phyloP scores from a whole-genome alignment of 768 basidiomycete genomes.

The Trichaptum fuscoviolaceum region DNA sequence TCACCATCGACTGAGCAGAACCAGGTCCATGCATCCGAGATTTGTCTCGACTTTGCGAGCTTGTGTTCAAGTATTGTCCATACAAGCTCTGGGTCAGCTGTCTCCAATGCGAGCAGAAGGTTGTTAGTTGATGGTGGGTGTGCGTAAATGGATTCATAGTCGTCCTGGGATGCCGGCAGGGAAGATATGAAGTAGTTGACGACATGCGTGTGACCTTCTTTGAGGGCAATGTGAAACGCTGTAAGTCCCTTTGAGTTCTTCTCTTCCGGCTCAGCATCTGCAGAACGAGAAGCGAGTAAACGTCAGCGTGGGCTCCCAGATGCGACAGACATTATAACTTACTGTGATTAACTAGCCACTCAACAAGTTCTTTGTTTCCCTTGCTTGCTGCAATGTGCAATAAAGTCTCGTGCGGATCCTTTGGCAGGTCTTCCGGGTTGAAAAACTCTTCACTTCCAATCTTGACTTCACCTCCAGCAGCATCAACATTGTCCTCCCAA shows the following conservation, averaged over 20 bases:
- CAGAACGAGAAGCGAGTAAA: slow-evolving; percentile 12
- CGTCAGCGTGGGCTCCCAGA: slow-evolving; percentile 7
- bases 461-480: slow-evolving; percentile 65
- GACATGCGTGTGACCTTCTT: slow-evolving; percentile 45
- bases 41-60: slow-evolving; percentile 45
- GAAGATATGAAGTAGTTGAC: slow-evolving; percentile 56
- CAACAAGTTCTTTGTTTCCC: slow-evolving; percentile 52
- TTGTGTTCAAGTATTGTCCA: slow-evolving; percentile 57
- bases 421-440: slow-evolving; percentile 26
- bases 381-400: slow-evolving; percentile 58
- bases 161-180: slow-evolving; percentile 50
- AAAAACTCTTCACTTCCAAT: slow-evolving; percentile 49
- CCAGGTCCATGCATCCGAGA: slow-evolving; percentile 46
- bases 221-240: slow-evolving; percentile 62
- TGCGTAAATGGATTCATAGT: slow-evolving; percentile 45
- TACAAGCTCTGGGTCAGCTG: slow-evolving; percentile 57
- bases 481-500: slow-evolving; percentile 67
- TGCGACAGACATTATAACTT: slow-evolving; percentile 22
- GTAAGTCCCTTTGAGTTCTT: slow-evolving; percentile 52
- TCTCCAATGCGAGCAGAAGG: slow-evolving; percentile 53
- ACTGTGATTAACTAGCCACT: slow-evolving; percentile 75
- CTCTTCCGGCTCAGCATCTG: slow-evolving; percentile 73
- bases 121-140: slow-evolving; percentile 36
- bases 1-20: slow-evolving; percentile 34
- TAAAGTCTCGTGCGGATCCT: slow-evolving; percentile 62